Percentiles rank a stretch among this genome's conserved stretches.
Evolutionary conservation across 371 early-diverging fungal genomes (phyloP).

Genomic region (Apophysomyces ossiformis): DNA sequence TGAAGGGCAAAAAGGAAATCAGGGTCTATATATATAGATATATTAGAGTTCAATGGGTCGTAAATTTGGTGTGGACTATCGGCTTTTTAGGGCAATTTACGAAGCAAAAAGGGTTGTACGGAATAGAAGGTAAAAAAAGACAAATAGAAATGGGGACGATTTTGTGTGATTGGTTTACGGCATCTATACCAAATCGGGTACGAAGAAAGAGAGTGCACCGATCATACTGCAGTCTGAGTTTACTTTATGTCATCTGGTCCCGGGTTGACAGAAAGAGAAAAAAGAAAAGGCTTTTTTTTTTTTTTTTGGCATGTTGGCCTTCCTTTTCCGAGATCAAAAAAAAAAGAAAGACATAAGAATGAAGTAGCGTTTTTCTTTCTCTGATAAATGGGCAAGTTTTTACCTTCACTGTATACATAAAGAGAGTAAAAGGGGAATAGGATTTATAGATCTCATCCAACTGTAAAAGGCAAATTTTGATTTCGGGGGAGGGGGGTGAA

Average conservation of each 20-base stretch:
- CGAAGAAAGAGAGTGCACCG: neutral
- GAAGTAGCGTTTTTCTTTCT: too few species aligned
- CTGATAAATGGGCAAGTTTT: too few species aligned
- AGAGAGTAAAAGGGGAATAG: too few species aligned
- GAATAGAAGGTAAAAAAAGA: too few species aligned
- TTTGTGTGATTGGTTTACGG: neutral
- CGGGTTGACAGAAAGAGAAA: conserved; percentile 6
- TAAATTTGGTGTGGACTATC: neutral
- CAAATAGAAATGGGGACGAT: too few species aligned
- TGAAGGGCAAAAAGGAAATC: neutral
- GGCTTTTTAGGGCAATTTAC: neutral
- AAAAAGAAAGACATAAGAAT: too few species aligned
- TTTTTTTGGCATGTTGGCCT: neutral
- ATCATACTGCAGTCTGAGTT: conserved; percentile 9
- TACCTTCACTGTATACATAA: too few species aligned
- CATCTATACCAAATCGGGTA: neutral
- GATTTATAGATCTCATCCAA: too few species aligned
- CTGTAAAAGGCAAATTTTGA: neutral
- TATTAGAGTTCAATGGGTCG: neutral
- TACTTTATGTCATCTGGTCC: conserved; percentile 1
- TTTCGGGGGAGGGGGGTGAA: too few species aligned
- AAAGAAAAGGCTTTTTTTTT: neutral
- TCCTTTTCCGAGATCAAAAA: neutral
- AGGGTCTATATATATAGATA: neutral
- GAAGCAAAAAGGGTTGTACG: too few species aligned